phyloP scores from a whole-genome alignment of 257 asterid genomes.

The Datura wrightii region DNA sequence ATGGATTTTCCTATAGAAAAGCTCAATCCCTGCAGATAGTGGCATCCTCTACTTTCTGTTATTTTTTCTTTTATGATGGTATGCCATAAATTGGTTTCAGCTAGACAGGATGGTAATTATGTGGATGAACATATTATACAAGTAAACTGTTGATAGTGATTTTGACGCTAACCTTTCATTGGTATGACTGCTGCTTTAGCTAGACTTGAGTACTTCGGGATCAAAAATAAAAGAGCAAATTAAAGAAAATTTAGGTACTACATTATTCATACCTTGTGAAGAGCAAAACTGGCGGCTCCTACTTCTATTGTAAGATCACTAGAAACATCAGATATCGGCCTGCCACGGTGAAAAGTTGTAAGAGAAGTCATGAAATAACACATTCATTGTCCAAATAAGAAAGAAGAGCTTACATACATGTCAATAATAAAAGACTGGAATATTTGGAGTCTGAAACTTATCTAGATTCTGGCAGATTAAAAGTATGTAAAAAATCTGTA shows the following conservation, averaged over 20 bases:
- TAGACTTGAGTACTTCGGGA: background rate
- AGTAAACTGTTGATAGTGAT: background rate
- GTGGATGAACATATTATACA: background rate
- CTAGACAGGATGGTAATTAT: background rate
- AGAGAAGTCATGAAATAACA: background rate
- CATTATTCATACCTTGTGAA: conserved; percentile 74
- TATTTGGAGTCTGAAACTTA: background rate
- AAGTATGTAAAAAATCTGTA: background rate
- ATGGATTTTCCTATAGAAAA: background rate
- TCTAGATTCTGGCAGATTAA: background rate
- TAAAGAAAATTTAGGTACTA: too few species aligned
- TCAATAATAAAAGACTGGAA: background rate
- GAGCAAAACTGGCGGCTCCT: conserved; percentile 71
- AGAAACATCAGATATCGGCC: conserved; percentile 96
- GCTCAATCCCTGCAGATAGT: too few species aligned
- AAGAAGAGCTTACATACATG: conserved; percentile 6
- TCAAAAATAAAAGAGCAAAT: background rate
- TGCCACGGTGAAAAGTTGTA: conserved; percentile 41
- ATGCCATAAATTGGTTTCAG: background rate
- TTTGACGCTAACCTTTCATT: background rate
- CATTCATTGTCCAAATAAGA: background rate
- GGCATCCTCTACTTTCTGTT: background rate
- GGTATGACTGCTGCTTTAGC: background rate
- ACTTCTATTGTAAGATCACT: conserved; percentile 90
- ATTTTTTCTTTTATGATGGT: background rate